A percentile compares a stretch with the other conserved stretches of the same genome.
Conservation (phyloP, 2,329 filamentous ascomycete genomes). For the Trichophyton equinum region DNA sequence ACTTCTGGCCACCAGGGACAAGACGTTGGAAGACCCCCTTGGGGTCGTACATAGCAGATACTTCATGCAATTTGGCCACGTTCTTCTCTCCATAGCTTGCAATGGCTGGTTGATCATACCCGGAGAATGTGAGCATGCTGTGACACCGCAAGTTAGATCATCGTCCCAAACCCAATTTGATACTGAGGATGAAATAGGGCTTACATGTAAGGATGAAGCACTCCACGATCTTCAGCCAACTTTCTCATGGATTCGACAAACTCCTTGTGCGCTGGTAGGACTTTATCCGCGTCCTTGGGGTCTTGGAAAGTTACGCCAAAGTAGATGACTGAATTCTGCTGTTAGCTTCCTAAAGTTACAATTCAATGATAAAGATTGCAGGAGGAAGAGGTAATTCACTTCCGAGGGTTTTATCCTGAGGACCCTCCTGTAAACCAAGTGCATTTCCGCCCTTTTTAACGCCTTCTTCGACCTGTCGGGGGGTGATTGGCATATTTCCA, state of each 20-base stretch:
- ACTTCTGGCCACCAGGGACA: slow-evolving; percentile 8
- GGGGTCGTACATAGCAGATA: slow-evolving; percentile 6
- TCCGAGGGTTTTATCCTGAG: not conserved
- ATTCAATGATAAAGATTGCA: not conserved
- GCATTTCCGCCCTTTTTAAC: slow-evolving; percentile 7
- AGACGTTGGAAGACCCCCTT: slow-evolving; percentile 7
- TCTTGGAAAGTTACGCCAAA: slow-evolving; percentile 5
- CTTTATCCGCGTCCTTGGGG: not conserved
- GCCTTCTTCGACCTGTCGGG: slow-evolving; percentile 3
- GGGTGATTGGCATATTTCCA: slow-evolving; percentile 7
- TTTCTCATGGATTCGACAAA: slow-evolving; percentile 6
- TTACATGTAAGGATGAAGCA: slow-evolving; percentile 5
- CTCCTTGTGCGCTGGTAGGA: slow-evolving; percentile 1
- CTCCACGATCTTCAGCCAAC: not conserved
- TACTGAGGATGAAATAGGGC: not conserved
- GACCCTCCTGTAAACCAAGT: slow-evolving; percentile 3
- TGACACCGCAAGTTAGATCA: not conserved
- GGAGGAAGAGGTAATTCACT: not conserved
- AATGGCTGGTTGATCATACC: slow-evolving; percentile 6
- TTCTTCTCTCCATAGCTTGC: slow-evolving; percentile 8
- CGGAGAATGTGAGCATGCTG: slow-evolving; percentile 8
- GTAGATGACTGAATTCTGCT: slow-evolving; percentile 1
- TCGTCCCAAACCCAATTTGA: not conserved
- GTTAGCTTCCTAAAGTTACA: not conserved
- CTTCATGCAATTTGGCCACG: slow-evolving; percentile 1